Evolutionary conservation across 2,329 filamentous ascomycete genomes (phyloP).

Genomic region (Neurospora sp.): DNA sequence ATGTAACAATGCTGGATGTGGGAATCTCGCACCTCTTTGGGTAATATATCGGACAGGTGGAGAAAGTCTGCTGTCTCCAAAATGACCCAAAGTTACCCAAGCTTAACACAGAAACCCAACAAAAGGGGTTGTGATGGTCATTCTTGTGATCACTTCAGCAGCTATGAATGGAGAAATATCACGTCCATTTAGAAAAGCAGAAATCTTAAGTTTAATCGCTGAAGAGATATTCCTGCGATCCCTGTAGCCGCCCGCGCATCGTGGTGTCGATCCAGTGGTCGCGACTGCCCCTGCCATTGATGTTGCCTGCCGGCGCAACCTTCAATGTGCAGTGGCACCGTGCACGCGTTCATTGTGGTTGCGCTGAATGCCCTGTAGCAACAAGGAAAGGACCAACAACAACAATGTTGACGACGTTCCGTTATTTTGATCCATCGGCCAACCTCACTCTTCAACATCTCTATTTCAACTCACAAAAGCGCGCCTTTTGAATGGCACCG

Average conservation of each 20-base stretch:
- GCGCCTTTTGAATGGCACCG: neutral
- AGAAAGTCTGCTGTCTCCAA: neutral
- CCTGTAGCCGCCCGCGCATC: neutral
- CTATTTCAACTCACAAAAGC: neutral
- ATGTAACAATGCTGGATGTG: neutral
- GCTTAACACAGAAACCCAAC: neutral
- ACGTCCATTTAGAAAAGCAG: neutral
- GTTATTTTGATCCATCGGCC: neutral
- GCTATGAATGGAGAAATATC: neutral
- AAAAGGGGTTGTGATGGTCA: neutral
- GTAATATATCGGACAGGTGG: neutral
- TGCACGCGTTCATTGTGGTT: neutral
- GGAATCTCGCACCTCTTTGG: neutral
- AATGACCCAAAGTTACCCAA: neutral
- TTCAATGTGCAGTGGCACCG: neutral
- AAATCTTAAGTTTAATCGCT: neutral
- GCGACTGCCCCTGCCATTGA: neutral
- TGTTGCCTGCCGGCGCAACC: neutral
- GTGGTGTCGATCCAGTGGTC: neutral
- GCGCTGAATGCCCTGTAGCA: neutral
- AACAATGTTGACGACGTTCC: neutral
- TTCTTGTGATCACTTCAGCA: neutral
- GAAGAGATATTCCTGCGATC: neutral
- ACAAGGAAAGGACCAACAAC: neutral
- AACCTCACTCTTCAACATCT: neutral